Conservation (phyloP, 495 filamentous ascomycete genomes). For the Xylaria venustula region DNA sequence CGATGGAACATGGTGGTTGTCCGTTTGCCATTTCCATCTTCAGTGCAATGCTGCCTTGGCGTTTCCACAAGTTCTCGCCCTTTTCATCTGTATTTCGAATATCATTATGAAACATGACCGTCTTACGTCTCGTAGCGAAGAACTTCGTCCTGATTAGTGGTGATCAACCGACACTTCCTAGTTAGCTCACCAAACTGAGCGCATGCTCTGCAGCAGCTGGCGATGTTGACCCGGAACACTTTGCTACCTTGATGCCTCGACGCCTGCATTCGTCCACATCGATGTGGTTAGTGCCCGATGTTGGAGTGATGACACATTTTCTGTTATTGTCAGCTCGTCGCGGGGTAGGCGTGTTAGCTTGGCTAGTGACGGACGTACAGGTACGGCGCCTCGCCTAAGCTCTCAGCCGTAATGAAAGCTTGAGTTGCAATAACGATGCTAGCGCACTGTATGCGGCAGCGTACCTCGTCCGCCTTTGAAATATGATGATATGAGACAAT, state of each 20-base stretch:
- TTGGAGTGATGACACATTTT: constrained; percentile 26
- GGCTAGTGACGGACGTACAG: constrained; percentile 7
- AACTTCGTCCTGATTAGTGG: constrained; percentile 25
- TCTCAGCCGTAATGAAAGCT: constrained; percentile 27
- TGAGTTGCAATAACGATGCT: constrained; percentile 47
- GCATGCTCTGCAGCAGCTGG: constrained; percentile 53
- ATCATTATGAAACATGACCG: constrained; percentile 35
- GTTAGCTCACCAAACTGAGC: constrained; percentile 33
- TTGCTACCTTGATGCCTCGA: constrained; percentile 41
- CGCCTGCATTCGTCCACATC: constrained; percentile 41
- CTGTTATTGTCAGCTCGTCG: background rate
- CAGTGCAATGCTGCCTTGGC: constrained; percentile 8
- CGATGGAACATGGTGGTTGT: constrained; percentile 27
- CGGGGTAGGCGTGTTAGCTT: background rate
- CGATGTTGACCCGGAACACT: constrained; percentile 45
- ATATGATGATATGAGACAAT: constrained; percentile 11
- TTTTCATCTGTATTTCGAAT: constrained; percentile 33
- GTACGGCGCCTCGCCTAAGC: constrained; percentile 30
- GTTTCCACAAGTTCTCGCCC: constrained; percentile 28
- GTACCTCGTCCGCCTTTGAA: constrained; percentile 30
- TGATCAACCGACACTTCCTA: background rate
- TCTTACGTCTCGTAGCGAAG: constrained; percentile 48
- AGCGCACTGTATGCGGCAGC: constrained; percentile 39
- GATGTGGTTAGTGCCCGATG: constrained; percentile 48
- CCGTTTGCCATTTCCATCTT: constrained; percentile 15